These are phyloP conservation scores for Escallonia rubra DNA, from an alignment of 129 eudicot species.

Conservation along the genomic window DNA sequence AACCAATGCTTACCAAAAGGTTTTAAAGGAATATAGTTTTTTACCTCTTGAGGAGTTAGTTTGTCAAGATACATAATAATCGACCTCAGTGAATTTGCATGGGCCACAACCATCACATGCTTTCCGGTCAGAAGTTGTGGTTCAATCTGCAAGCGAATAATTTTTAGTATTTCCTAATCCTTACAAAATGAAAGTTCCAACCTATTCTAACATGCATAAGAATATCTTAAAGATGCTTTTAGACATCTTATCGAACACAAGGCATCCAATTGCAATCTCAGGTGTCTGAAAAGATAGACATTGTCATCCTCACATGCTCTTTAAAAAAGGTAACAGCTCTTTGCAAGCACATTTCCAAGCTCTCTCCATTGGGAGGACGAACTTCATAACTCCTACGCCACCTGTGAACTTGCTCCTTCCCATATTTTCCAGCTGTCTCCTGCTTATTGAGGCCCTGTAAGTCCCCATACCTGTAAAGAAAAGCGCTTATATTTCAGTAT, in stretches of 20 bases:
- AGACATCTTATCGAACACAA: not conserved
- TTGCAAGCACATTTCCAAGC: constrained; percentile 81
- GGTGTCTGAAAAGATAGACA: not conserved
- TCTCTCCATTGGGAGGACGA: constrained; percentile 87
- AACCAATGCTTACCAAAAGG: not conserved
- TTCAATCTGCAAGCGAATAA: constrained; percentile 49
- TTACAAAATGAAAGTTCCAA: not conserved
- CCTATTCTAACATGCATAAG: too few species aligned
- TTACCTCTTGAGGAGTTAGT: constrained; percentile 78
- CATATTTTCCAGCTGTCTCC: constrained; percentile 73
- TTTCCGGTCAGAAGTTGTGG: constrained; percentile 64
- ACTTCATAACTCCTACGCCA: constrained; percentile 90
- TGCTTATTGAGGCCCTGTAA: constrained; percentile 75
- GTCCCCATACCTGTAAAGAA: constrained; percentile 65
- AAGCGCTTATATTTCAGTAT: not conserved
- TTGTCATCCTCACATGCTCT: constrained; percentile 51
- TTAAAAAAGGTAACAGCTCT: constrained; percentile 77
- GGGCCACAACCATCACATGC: constrained; percentile 89
- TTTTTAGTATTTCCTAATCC: constrained; percentile 3
- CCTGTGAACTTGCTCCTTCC: constrained; percentile 75
- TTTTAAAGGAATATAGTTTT: not conserved
- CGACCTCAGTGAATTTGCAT: constrained; percentile 88
- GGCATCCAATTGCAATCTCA: not conserved
- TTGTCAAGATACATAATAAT: constrained; percentile 84
- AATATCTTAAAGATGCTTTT: not conserved